Evolutionary conservation across 192 early-diverging fungal species (phyloP).

Genomic region (Dimargaris xerosporica): DNA sequence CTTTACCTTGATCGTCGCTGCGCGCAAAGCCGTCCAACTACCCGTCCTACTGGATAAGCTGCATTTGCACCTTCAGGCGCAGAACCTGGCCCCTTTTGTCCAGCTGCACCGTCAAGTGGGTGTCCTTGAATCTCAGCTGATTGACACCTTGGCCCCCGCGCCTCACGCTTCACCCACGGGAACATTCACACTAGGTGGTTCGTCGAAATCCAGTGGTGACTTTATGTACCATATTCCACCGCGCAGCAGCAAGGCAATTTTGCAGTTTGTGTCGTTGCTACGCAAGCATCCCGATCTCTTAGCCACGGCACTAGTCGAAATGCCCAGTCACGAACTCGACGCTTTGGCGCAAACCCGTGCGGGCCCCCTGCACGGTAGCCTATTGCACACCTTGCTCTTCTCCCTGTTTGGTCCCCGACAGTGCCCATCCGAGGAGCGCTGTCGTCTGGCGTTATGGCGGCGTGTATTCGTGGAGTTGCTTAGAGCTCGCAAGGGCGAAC

Average conservation of each 20-base stretch:
- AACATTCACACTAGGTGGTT: too few relatives aligned
- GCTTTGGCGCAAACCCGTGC: neutral
- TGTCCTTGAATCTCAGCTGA: slow-evolving; percentile 3
- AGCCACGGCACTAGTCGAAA: neutral
- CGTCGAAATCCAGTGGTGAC: neutral
- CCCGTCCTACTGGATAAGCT: slow-evolving; percentile 5
- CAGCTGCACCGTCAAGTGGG: slow-evolving; percentile 8
- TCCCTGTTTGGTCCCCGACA: slow-evolving; percentile 1
- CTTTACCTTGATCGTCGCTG: neutral
- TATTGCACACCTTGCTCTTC: slow-evolving; percentile 2
- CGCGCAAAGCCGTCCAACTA: slow-evolving; percentile 2
- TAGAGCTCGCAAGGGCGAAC: slow-evolving; percentile 1
- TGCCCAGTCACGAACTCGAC: slow-evolving; percentile 11
- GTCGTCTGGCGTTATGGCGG: neutral
- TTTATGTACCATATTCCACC: neutral
- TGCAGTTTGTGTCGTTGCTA: neutral
- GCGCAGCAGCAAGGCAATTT: neutral
- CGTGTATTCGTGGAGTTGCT: neutral
- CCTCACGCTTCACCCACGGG: neutral
- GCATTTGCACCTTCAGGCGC: neutral
- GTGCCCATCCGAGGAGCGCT: neutral
- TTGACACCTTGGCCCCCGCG: neutral
- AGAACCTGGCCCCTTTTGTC: neutral
- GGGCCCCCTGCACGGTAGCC: slow-evolving; percentile 6
- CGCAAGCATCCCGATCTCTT: slow-evolving; percentile 6